Percentiles rank a stretch among this genome's conserved stretches.
Evolutionary conservation across 495 filamentous ascomycete genomes (phyloP).

Genomic region (Penicillium cosmopolitanum): DNA sequence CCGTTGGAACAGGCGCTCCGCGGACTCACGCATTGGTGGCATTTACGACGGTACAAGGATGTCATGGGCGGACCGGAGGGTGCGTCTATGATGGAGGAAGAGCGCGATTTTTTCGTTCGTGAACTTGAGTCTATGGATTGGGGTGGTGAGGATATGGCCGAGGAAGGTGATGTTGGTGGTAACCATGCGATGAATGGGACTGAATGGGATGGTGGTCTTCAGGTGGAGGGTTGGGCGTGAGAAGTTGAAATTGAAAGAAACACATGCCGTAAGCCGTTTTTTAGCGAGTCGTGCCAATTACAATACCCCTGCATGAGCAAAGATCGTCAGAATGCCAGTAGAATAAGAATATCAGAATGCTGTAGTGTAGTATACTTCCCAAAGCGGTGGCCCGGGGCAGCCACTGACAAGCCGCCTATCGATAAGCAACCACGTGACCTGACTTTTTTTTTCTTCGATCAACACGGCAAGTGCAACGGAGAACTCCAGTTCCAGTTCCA

Average conservation of each 20-base stretch:
- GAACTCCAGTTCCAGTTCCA: constrained; percentile 15
- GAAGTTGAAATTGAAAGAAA: too few species aligned
- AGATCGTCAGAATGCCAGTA: too few species aligned
- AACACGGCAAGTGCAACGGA: constrained; percentile 25
- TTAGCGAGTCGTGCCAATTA: constrained; percentile 10
- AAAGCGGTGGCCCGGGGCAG: not conserved
- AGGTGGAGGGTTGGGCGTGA: constrained; percentile 47
- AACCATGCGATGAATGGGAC: constrained; percentile 41
- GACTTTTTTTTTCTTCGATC: constrained; percentile 40
- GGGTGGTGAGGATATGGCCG: constrained; percentile 45
- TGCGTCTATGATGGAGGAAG: constrained; percentile 65
- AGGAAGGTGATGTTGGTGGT: constrained; percentile 54
- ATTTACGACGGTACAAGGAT: constrained; percentile 78
- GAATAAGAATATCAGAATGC: not conserved
- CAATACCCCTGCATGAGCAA: constrained; percentile 16
- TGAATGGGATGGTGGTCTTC: constrained; percentile 55
- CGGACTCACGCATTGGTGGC: constrained; percentile 89
- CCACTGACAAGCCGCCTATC: constrained; percentile 32
- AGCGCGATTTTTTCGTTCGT: constrained; percentile 85
- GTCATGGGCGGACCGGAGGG: constrained; percentile 72
- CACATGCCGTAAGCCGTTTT: not conserved
- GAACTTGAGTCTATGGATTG: constrained; percentile 86
- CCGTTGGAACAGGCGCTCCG: constrained; percentile 88
- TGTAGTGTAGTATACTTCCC: not conserved
- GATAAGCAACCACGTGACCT: constrained; percentile 44